A percentile compares a stretch with the other conserved stretches of the same genome.
Evolutionary conservation across 306 rosid genomes (phyloP).

Genomic region (Cucumis cinereus): DNA sequence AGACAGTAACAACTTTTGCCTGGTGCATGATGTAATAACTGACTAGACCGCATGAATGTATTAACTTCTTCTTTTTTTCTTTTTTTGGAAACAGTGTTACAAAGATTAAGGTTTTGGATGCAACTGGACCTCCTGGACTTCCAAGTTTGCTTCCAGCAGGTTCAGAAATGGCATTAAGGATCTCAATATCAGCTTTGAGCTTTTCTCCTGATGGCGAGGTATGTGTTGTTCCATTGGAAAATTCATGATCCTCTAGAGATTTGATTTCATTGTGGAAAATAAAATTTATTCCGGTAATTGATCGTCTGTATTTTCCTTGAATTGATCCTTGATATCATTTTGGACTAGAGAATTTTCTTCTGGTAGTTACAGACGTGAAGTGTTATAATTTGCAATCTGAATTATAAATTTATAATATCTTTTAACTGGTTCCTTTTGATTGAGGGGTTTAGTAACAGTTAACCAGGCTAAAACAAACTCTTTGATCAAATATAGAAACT

Average conservation of each 20-base stretch:
- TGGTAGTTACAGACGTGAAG: background rate
- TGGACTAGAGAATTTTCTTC: background rate
- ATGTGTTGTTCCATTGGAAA: conserved; percentile 10
- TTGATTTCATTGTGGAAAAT: background rate
- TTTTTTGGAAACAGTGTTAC: conserved; percentile 34
- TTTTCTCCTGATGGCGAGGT: conserved; percentile 99
- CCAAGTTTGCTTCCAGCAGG: conserved; percentile 65
- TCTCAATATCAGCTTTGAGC: conserved; percentile 83
- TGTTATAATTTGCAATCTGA: background rate
- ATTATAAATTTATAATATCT: background rate
- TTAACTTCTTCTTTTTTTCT: background rate
- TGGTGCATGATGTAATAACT: too few relatives aligned
- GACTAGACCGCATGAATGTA: background rate
- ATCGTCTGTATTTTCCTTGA: background rate
- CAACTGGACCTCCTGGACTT: conserved; percentile 99
- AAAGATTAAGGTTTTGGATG: conserved; percentile 81
- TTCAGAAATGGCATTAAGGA: conserved; percentile 39
- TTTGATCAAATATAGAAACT: background rate
- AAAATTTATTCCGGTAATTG: background rate
- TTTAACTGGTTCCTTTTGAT: background rate
- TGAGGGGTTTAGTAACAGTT: background rate
- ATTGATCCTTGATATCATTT: background rate
- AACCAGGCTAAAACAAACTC: background rate
- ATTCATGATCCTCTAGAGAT: background rate
- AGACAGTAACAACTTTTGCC: too few relatives aligned